phyloP scores from a whole-genome alignment of 331 rosid species.

The Telfairia occidentalis region DNA sequence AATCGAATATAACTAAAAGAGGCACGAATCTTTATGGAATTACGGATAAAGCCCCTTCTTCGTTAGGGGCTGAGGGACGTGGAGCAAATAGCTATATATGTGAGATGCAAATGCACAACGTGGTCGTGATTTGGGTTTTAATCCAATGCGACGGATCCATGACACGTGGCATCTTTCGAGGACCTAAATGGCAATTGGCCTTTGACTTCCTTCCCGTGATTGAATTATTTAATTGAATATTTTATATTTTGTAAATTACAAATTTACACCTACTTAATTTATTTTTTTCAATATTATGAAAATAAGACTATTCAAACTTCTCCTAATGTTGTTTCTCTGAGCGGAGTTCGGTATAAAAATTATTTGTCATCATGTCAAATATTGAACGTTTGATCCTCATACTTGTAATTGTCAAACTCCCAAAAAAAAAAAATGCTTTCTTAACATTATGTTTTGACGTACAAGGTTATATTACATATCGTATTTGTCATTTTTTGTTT shows the following conservation, averaged over 20 bases:
- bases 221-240: background rate
- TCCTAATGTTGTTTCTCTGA: no score
- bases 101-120: slow-evolving; percentile 24
- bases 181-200: background rate
- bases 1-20: slow-evolving; percentile 28
- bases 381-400: no score
- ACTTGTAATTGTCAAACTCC: no score
- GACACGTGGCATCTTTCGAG: background rate
- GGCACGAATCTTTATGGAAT: slow-evolving; percentile 35
- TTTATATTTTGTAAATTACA: background rate
- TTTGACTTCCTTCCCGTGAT: background rate
- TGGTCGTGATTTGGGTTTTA: slow-evolving; percentile 6
- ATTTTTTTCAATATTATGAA: no score
- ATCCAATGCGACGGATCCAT: background rate
- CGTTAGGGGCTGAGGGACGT: slow-evolving; percentile 8
- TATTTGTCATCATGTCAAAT: no score
- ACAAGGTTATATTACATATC: no score
- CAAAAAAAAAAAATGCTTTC: no score
- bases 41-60: slow-evolving; percentile 29
- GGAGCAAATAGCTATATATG: slow-evolving; percentile 25
- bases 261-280: no score
- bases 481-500: no score
- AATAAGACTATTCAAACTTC: no score
- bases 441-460: no score
- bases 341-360: no score